Percentiles rank a stretch among this genome's conserved stretches.
Evolutionary conservation across 2,329 filamentous ascomycete genomes (phyloP).

Genomic region (Thielaviopsis euricoi): DNA sequence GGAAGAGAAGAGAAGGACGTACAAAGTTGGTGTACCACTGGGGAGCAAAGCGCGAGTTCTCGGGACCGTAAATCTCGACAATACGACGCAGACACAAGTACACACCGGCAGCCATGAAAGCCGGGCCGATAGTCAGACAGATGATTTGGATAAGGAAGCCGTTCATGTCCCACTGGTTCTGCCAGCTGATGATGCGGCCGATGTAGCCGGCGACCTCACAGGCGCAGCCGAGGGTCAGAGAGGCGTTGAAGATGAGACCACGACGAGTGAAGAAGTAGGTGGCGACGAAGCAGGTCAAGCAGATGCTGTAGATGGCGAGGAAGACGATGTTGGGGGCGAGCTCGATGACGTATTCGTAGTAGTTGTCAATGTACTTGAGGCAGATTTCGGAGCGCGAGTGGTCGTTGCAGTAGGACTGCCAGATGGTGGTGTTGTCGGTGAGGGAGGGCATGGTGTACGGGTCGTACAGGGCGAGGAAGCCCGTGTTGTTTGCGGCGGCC

Average conservation of each 20-base stretch:
- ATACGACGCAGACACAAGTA: slow-evolving; percentile 43
- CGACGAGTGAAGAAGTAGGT: slow-evolving; percentile 27
- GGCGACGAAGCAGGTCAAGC: slow-evolving; percentile 24
- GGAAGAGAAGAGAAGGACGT: slow-evolving; percentile 20
- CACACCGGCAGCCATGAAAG: slow-evolving; percentile 46
- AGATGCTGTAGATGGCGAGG: slow-evolving; percentile 31
- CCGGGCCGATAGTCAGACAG: slow-evolving; percentile 46
- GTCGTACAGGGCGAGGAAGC: slow-evolving; percentile 7
- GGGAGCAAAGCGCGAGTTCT: slow-evolving; percentile 31
- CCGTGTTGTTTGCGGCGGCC: neutral
- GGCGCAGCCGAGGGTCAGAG: slow-evolving; percentile 36
- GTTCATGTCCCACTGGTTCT: slow-evolving; percentile 38
- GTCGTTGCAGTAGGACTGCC: slow-evolving; percentile 16
- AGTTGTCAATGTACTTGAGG: slow-evolving; percentile 18
- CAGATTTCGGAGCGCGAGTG: slow-evolving; percentile 18
- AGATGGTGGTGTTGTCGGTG: neutral
- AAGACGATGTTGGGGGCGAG: slow-evolving; percentile 37
- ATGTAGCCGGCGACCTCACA: slow-evolving; percentile 46
- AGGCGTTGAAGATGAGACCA: slow-evolving; percentile 33
- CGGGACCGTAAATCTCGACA: slow-evolving; percentile 29
- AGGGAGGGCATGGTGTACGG: slow-evolving; percentile 3
- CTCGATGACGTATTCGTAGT: slow-evolving; percentile 37
- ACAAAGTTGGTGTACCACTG: slow-evolving; percentile 30
- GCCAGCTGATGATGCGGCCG: slow-evolving; percentile 37
- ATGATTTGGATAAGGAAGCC: slow-evolving; percentile 46